Base-by-base conservation (phyloP, 2,329 filamentous ascomycete genomes). In the Colletotrichum endophyticum region DNA sequence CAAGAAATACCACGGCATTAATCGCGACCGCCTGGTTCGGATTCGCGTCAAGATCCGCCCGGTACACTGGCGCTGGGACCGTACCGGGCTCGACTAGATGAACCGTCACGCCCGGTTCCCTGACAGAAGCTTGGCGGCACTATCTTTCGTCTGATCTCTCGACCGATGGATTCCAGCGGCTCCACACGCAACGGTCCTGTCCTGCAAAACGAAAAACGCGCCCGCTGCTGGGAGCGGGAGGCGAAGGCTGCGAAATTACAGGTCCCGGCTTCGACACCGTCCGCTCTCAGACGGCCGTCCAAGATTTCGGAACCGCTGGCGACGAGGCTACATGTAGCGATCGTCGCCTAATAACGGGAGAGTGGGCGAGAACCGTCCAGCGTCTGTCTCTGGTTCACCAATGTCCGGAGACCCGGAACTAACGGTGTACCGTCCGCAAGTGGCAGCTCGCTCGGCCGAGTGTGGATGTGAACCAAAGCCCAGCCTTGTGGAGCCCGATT, bases 401-500 rank as follows among this genome's bases (percentile, higher is more conserved):
- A 62, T 63, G 68, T 70, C 68, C 68, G 68, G 27, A 63, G 57
- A 63, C 30, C 53, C 49, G 68, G 68, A 63, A 22, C 13, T 49
- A 59, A 22, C 36, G 22, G 22, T 32, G 57, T 12, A 49, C 44
- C 44, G 44, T 70, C 25, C 36, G 68, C 19, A 61, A n/a, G 25
- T 49, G 68, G 56, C 68, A 32, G 36, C 36, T 70, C 57, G 68
- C 27, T 70, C 68, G 68, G 68, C 68, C 68, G 68, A 70, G 73
- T 59, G 22, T 62, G 56, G 39, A 44, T 39, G 56, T 34, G 30
- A 15, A 34, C 70, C 39, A 57, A 62, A 49, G 53, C 44, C 63
- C 57, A 73, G 73, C 70, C 73, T 73, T 76, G 70, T 76, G 73
- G 73, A 59, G 57, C 59, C 30, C 19, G 66, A 39, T 27, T 57